Percentiles rank a stretch among this genome's conserved stretches.
These are phyloP conservation scores for Ophiocordyceps camponoti-saundersi DNA, from an alignment of 2,329 filamentous ascomycete species.

Conservation along the genomic window DNA sequence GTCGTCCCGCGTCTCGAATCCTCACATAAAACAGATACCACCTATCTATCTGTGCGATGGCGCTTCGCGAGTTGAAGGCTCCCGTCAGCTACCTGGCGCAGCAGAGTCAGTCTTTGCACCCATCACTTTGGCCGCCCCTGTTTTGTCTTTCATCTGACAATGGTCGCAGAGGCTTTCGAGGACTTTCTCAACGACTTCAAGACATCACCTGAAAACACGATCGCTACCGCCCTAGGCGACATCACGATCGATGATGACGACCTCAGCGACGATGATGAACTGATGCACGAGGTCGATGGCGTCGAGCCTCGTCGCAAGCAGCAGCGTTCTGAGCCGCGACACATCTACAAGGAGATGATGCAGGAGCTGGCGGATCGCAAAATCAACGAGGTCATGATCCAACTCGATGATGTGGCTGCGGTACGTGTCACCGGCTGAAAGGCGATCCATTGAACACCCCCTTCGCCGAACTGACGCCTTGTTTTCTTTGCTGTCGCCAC, in stretches of 20 bases:
- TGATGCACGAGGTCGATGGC: slow-evolving; percentile 69
- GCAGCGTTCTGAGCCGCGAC: slow-evolving; percentile 39
- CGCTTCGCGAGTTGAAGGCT: slow-evolving; percentile 63
- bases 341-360: slow-evolving; percentile 79
- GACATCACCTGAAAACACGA: slow-evolving; percentile 49
- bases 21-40: too few relatives aligned
- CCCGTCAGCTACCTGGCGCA: slow-evolving; percentile 81
- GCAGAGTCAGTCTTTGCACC: slow-evolving; percentile 40
- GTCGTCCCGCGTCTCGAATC: background rate
- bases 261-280: slow-evolving; percentile 78
- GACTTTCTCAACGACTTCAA: slow-evolving; percentile 84
- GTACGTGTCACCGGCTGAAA: slow-evolving; percentile 27
- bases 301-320: slow-evolving; percentile 32
- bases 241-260: slow-evolving; percentile 79
- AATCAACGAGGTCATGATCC: slow-evolving; percentile 62
- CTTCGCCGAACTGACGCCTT: background rate
- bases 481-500: too few relatives aligned
- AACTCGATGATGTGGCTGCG: slow-evolving; percentile 70
- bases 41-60: slow-evolving; percentile 37
- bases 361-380: slow-evolving; percentile 75
- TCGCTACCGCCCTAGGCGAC: slow-evolving; percentile 67
- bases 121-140: slow-evolving; percentile 1
- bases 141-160: slow-evolving; percentile 10
- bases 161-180: slow-evolving; percentile 56
- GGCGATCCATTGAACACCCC: background rate